Conservation (phyloP, 202 grass and related monocot genomes). For the Bolboschoenoplectus hybrid region DNA sequence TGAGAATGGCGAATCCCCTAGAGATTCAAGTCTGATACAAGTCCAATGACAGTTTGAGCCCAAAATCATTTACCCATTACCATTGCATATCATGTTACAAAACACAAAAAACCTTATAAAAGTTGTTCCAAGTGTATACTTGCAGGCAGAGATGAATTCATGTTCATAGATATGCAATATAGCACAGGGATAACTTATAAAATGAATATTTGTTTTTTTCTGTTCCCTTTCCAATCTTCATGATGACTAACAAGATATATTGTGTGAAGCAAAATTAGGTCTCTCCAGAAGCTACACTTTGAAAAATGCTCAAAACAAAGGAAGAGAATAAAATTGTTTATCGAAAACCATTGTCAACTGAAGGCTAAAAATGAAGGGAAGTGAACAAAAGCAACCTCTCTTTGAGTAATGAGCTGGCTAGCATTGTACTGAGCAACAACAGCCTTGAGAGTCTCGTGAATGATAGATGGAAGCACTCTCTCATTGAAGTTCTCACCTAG, state of each 20-base stretch:
- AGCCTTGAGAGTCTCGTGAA: conserved; percentile 96
- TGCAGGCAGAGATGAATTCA: background rate
- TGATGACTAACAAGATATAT: background rate
- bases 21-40: background rate
- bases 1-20: background rate
- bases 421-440: conserved; percentile 99
- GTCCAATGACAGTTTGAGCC: background rate
- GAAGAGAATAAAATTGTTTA: background rate
- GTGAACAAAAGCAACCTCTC: conserved; percentile 62
- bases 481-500: conserved; percentile 88
- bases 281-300: background rate
- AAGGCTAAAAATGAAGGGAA: background rate
- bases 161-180: background rate
- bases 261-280: background rate
- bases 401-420: conserved; percentile 93
- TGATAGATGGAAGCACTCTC: conserved; percentile 96
- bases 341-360: background rate
- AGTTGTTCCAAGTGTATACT: background rate
- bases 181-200: background rate
- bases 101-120: background rate
- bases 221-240: background rate
- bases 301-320: background rate
- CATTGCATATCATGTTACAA: background rate
- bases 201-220: background rate
- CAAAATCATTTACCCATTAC: background rate